phyloP scores from a whole-genome alignment of 2,329 filamentous ascomycete species.

The Claviceps fusiformis region DNA sequence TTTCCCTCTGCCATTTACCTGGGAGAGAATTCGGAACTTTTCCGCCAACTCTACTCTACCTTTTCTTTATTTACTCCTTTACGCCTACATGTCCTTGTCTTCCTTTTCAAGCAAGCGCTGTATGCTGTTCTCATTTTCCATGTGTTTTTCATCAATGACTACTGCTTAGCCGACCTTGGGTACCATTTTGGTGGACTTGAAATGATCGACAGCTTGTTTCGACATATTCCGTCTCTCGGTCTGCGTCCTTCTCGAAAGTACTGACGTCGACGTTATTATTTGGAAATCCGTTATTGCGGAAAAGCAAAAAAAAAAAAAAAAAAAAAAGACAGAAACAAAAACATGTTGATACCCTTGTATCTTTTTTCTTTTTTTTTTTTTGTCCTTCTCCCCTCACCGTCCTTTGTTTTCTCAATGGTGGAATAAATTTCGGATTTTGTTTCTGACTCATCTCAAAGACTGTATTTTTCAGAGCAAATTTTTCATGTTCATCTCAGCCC shows the following conservation, averaged over 20 bases:
- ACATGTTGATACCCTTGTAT: conserved; percentile 22
- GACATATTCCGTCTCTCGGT: conserved; percentile 10
- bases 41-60: background rate
- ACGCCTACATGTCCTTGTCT: conserved; percentile 6
- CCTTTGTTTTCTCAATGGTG: background rate
- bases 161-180: background rate
- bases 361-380: conserved; percentile 9
- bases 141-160: background rate
- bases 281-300: conserved; percentile 8
- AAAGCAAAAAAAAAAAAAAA: conserved; percentile 10
- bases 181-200: conserved; percentile 10
- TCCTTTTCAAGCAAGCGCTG: conserved; percentile 12
- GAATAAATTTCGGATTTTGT: background rate
- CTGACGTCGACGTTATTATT: background rate
- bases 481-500: background rate
- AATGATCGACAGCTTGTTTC: conserved; percentile 10
- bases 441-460: background rate
- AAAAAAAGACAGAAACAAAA: too few relatives aligned
- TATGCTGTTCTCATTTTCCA: background rate
- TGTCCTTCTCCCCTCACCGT: background rate
- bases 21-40: background rate
- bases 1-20: too few relatives aligned
- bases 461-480: background rate
- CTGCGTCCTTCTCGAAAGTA: background rate
- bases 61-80: background rate